These are phyloP conservation scores for Rasamsonia emersonii DNA, from an alignment of 2,329 filamentous ascomycete species.

Conservation along the genomic window DNA sequence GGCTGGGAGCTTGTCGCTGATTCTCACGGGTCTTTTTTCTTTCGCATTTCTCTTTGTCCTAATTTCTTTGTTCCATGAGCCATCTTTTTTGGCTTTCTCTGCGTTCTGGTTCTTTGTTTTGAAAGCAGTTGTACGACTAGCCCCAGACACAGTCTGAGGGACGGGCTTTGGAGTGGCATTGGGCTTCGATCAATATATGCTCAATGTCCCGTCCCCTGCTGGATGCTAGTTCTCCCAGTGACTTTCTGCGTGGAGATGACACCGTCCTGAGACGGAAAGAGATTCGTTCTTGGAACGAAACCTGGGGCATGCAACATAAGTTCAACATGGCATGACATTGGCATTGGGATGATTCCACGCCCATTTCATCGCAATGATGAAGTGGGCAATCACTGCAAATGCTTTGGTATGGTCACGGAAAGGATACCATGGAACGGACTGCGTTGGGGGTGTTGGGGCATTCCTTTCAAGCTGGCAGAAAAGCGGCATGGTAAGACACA, in stretches of 20 bases:
- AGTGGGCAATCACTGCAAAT: conserved; percentile 27
- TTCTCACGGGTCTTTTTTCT: conserved; percentile 17
- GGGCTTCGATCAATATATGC: too few relatives aligned
- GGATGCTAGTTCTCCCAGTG: too few relatives aligned
- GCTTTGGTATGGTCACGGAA: conserved; percentile 30
- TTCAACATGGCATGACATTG: conserved; percentile 7
- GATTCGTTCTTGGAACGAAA: conserved; percentile 1
- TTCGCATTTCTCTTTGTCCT: conserved; percentile 1
- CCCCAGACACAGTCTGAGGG: too few relatives aligned
- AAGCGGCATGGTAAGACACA: conserved; percentile 12
- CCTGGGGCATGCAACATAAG: not conserved
- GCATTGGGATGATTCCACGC: conserved; percentile 6
- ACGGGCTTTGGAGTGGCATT: too few relatives aligned
- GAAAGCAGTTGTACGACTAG: too few relatives aligned
- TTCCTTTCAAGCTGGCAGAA: conserved; percentile 27
- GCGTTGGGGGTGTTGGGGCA: conserved; percentile 33
- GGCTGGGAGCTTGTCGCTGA: conserved; percentile 34
- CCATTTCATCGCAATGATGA: conserved; percentile 26
- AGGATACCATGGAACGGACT: conserved; percentile 31
- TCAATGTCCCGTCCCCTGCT: too few relatives aligned
- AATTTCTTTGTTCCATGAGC: too few relatives aligned
- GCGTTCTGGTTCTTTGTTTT: too few relatives aligned
- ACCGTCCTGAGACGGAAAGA: too few relatives aligned
- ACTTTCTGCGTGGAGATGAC: too few relatives aligned
- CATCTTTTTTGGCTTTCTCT: too few relatives aligned